Evolutionary conservation across 106 monocot genomes (phyloP).

Genomic region (Dendrobium nobile): DNA sequence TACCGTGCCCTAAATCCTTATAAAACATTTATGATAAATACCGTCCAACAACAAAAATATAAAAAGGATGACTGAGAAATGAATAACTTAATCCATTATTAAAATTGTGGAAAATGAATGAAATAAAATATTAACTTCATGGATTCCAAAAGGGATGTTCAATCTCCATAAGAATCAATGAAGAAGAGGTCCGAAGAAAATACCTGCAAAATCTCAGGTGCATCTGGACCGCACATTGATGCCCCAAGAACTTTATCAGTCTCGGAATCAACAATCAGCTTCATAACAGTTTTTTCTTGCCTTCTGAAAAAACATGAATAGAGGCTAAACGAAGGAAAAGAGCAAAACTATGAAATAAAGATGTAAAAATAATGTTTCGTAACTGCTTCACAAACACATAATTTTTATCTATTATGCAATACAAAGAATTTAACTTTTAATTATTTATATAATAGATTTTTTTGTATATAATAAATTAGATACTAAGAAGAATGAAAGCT

Average conservation of each 20-base stretch:
- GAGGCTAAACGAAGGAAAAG: not conserved
- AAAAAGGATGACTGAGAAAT: not conserved
- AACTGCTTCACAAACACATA: not conserved
- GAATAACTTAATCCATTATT: not conserved
- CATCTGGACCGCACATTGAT: slow-evolving; percentile 99
- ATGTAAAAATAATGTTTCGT: not conserved
- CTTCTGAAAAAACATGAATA: slow-evolving; percentile 40
- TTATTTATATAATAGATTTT: too few species aligned
- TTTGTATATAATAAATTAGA: too few species aligned
- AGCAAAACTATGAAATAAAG: not conserved
- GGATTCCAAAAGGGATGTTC: not conserved
- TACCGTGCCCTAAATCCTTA: not conserved
- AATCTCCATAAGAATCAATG: not conserved
- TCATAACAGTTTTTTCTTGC: slow-evolving; percentile 91
- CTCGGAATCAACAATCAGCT: slow-evolving; percentile 87
- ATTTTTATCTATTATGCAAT: not conserved
- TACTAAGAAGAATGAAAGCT: too few species aligned
- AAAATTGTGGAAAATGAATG: not conserved
- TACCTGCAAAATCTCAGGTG: slow-evolving; percentile 99
- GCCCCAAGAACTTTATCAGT: slow-evolving; percentile 93
- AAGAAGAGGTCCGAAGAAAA: not conserved
- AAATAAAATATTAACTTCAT: slow-evolving; percentile 1
- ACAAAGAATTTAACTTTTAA: too few species aligned
- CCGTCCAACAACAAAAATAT: not conserved
- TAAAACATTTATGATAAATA: not conserved